Conservation (phyloP, 1,284 basidiomycete species). For the Afroboletus lepidellus region DNA sequence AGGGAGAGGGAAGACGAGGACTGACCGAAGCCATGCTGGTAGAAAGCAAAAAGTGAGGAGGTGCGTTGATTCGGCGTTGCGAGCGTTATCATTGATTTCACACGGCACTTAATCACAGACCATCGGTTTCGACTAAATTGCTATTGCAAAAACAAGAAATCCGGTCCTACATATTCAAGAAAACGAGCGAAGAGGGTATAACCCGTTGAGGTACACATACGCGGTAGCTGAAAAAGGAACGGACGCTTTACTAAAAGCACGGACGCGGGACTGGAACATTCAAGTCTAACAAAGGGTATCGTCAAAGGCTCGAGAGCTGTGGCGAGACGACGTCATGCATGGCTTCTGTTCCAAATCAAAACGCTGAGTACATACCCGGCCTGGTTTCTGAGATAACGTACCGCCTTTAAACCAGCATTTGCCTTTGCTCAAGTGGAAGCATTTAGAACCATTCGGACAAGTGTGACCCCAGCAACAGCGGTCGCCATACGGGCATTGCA, state of each 20-base stretch:
- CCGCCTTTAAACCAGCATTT: constrained; percentile 85
- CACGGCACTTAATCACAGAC: constrained; percentile 26
- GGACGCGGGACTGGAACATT: constrained; percentile 12
- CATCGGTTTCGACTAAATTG: constrained; percentile 17
- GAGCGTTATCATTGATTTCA: constrained; percentile 36
- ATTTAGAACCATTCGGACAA: constrained; percentile 74
- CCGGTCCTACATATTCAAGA: constrained; percentile 25
- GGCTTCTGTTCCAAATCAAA: constrained; percentile 20
- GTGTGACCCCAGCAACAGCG: constrained; percentile 77
- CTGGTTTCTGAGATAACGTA: constrained; percentile 36
- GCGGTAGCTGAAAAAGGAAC: constrained; percentile 22
- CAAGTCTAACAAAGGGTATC: constrained; percentile 11
- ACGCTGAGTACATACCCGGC: constrained; percentile 6
- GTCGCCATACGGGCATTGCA: constrained; percentile 67
- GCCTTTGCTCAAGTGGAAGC: constrained; percentile 62
- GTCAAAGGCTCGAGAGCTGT: constrained; percentile 22
- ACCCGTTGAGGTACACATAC: constrained; percentile 23
- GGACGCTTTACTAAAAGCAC: constrained; percentile 31
- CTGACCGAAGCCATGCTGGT: constrained; percentile 44
- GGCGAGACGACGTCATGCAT: constrained; percentile 30
- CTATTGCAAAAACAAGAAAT: constrained; percentile 29
- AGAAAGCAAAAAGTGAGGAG: constrained; percentile 19
- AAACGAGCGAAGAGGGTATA: constrained; percentile 32
- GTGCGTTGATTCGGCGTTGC: constrained; percentile 20
- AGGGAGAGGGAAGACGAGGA: constrained; percentile 6